Evolutionary conservation across 306 rosid species (phyloP).

Genomic region (Casuarina equisetifolia): DNA sequence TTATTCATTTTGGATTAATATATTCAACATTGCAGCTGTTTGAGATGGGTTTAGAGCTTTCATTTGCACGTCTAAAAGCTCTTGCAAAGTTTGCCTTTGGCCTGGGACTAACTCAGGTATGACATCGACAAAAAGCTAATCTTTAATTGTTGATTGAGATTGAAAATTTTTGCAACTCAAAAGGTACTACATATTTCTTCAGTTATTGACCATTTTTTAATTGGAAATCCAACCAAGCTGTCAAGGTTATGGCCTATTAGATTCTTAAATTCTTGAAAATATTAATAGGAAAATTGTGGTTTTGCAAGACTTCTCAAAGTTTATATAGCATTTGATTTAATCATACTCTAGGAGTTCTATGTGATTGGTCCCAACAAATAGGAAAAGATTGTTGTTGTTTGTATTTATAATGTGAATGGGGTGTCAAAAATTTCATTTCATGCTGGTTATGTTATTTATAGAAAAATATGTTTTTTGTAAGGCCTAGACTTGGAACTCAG

Average conservation of each 20-base stretch:
- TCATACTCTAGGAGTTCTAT: slow-evolving; percentile 2
- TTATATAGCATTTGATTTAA: not conserved
- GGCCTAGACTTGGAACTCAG: not conserved
- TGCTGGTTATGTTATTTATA: not conserved
- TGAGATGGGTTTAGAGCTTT: slow-evolving; percentile 99
- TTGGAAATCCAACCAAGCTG: not conserved
- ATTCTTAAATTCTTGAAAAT: not conserved
- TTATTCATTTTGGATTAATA: slow-evolving; percentile 23
- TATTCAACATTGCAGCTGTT: slow-evolving; percentile 66
- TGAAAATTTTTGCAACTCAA: not conserved
- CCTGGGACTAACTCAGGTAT: slow-evolving; percentile 97
- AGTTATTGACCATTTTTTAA: not conserved
- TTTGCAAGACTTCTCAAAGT: not conserved
- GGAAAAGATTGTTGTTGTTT: not conserved
- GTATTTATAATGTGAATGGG: not conserved
- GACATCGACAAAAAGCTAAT: slow-evolving; percentile 18
- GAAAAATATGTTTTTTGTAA: not conserved
- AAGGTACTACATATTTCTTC: slow-evolving; percentile 1
- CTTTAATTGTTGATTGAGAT: not conserved
- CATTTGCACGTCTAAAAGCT: slow-evolving; percentile 95
- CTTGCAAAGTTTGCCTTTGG: slow-evolving; percentile 97
- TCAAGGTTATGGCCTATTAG: not conserved
- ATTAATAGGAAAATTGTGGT: not conserved
- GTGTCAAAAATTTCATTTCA: not conserved
- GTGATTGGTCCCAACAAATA: not conserved